Base-by-base conservation (phyloP, 164 flowering plant species). In the Umbellularia californica region DNA sequence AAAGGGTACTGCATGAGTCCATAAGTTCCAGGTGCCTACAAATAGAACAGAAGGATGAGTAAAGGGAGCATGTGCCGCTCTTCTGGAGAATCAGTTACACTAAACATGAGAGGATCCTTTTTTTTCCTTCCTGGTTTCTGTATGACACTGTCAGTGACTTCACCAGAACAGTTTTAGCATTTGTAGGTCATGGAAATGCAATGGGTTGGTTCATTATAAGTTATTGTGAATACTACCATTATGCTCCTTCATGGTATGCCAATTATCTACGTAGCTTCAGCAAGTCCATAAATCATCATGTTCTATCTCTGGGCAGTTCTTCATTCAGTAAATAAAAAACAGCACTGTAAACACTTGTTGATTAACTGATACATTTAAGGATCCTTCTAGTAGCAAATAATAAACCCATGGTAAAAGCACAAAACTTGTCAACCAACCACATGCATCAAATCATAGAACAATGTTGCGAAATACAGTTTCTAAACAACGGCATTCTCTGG, bases 1-100 rank as follows among this genome's bases (percentile, higher is more conserved):
- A 88, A 65, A 69, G 92, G 93, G 79, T 92, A 93, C 72, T 81
- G 98, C 95, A 94, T 85, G 70, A 90, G 85, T 24, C 99, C 98
- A 79, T 90, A 95, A 74, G 87, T 72, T 82, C 98, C 98, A 74
- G 99, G 89, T 79, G 90, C 87, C 99, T 95, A 78, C 65, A 82
- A 66, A 80, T 2, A 20, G 67, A 51, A 51, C 20, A 55, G 20
- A 55, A 17, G 47, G 47, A 33, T 2, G 22, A 68, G n/a, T 10
- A 68, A 28, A 6, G 17, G 23, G 13, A 27, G 28, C 11, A 25
- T 15, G 35, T 1, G 10, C 23, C 64, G 2, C 64, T 60, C 23
- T 9, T 60, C 64, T 19, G 24, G 28, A 14, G 68, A 65, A 65
- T 17, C 20, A 17, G 30, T 65, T 65, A 23, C 11, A 9, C 68